Percentiles rank a stretch among this genome's conserved stretches.
phyloP scores from a whole-genome alignment of 1,284 basidiomycete genomes.

The Xerocomus amazonicus region DNA sequence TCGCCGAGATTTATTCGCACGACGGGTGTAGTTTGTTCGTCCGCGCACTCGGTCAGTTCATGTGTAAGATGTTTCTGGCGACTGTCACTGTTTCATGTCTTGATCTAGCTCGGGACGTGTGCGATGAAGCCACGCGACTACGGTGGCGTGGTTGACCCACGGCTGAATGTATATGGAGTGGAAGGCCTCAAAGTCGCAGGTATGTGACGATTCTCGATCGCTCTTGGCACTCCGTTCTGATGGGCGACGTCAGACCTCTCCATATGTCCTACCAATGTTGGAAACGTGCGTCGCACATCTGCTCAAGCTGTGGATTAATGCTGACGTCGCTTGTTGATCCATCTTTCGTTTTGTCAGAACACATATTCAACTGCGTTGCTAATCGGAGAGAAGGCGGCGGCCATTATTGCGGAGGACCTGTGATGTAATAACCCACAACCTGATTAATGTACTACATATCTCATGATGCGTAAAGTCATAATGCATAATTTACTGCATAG shows the following conservation, averaged over 20 bases:
- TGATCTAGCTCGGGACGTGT: conserved; percentile 30
- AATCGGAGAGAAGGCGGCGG: too few relatives aligned
- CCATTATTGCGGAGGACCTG: too few relatives aligned
- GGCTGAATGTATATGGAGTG: conserved; percentile 31
- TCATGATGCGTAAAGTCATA: too few relatives aligned
- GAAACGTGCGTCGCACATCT: conserved; percentile 21
- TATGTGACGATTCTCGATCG: conserved; percentile 4
- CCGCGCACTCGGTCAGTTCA: conserved; percentile 55
- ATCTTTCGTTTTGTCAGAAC: conserved; percentile 16
- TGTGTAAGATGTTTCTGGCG: too few relatives aligned
- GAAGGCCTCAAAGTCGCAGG: conserved; percentile 30
- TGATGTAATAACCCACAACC: too few relatives aligned
- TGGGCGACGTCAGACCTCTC: conserved; percentile 26
- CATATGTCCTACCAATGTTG: conserved; percentile 31
- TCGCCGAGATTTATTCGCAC: neutral
- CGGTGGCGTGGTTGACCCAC: conserved; percentile 29
- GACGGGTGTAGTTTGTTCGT: conserved; percentile 37
- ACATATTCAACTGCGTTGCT: conserved; percentile 1
- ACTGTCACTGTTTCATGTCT: neutral
- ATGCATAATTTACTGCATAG: too few relatives aligned
- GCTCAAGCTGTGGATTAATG: neutral
- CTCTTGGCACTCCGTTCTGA: neutral
- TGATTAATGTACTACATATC: too few relatives aligned
- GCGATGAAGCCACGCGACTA: conserved; percentile 29
- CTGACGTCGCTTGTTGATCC: neutral